phyloP scores from a whole-genome alignment of 495 filamentous ascomycete species.

The Pseudomonodictys pantanalensis region DNA sequence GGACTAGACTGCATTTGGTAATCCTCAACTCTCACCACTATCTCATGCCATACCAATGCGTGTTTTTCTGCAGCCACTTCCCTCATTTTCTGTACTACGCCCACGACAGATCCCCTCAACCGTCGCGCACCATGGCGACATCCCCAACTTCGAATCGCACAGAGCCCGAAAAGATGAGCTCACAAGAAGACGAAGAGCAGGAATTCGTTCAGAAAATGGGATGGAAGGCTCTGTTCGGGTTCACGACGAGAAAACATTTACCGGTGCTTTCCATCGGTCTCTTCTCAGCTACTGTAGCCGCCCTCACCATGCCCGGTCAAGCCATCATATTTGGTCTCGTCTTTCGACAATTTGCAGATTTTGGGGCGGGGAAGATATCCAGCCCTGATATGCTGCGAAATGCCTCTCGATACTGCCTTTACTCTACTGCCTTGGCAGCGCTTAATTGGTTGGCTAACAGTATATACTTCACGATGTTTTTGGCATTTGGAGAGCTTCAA shows the following conservation, averaged over 20 bases:
- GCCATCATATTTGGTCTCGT: slow-evolving; percentile 72
- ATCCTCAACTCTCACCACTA: not conserved
- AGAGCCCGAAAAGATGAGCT: slow-evolving; percentile 20
- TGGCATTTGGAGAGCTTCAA: slow-evolving; percentile 77
- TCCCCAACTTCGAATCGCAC: slow-evolving; percentile 25
- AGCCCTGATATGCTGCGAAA: slow-evolving; percentile 52
- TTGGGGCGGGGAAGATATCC: slow-evolving; percentile 55
- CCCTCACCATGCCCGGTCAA: slow-evolving; percentile 59
- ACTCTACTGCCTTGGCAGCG: slow-evolving; percentile 59
- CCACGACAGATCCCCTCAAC: not conserved
- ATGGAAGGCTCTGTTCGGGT: slow-evolving; percentile 63
- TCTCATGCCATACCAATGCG: not conserved
- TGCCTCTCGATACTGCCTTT: slow-evolving; percentile 56
- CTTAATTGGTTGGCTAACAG: slow-evolving; percentile 64
- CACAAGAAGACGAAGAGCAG: slow-evolving; percentile 27
- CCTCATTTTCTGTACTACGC: not conserved
- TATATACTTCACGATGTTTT: slow-evolving; percentile 64
- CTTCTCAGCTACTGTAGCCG: slow-evolving; percentile 57
- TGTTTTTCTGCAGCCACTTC: not conserved
- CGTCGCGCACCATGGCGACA: not conserved
- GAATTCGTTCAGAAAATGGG: slow-evolving; percentile 34
- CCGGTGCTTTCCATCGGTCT: slow-evolving; percentile 52
- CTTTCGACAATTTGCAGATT: slow-evolving; percentile 68
- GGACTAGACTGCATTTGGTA: slow-evolving; percentile 10
- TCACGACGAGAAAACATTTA: slow-evolving; percentile 64